Evolutionary conservation across 345 rosid genomes (phyloP), one percentile per base, ranked within the genome.

Genomic region (Reutealis trisperma): DNA sequence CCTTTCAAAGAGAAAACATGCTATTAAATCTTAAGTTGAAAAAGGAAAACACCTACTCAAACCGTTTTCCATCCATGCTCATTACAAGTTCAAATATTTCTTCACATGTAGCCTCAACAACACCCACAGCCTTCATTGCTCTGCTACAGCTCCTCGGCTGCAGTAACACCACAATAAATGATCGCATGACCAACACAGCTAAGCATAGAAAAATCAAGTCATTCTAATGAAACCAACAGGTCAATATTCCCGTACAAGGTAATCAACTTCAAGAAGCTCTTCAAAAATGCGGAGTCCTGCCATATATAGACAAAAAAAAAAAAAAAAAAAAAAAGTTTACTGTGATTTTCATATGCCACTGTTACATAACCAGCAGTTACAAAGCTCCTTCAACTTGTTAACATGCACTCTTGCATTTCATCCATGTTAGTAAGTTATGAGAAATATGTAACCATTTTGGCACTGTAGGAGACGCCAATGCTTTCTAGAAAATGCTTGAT

Each of bases 91-190:
- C 91, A 85, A 96, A 96, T 86, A 96, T 92, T 84, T 96, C 97
- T 83, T 94, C 99, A 84, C 98, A 96, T 59, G 91, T 86, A 67
- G 98, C 98, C 81, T 96, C 99, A 79, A 96, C 97, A 63, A 92
- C 98, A 72, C 99, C 99, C 54, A 91, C 99, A 84, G 98, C 99
- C 83, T 91, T 96, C 98, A 96, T 96, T 78, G 99, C 99, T 84
- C 94, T 89, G 87, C 97, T 94, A 88, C 98, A 94, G 91, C 99
- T 96, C 85, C 98, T 94, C 76, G 99, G 98, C 99, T 94, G 87
- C 83, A 89, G 34, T 70, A 76, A 72, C 72, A 85, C 73, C 78
- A 77, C 30, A 73, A 74, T 63, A 70, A 59, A 77, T 80, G 37
- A 70, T 78, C 73, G 47, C 72, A 77, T 63, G 62, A 67, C 42